These are phyloP conservation scores for Cucumis hystrix DNA, from an alignment of 306 rosid genomes.

Conservation along the genomic window DNA sequence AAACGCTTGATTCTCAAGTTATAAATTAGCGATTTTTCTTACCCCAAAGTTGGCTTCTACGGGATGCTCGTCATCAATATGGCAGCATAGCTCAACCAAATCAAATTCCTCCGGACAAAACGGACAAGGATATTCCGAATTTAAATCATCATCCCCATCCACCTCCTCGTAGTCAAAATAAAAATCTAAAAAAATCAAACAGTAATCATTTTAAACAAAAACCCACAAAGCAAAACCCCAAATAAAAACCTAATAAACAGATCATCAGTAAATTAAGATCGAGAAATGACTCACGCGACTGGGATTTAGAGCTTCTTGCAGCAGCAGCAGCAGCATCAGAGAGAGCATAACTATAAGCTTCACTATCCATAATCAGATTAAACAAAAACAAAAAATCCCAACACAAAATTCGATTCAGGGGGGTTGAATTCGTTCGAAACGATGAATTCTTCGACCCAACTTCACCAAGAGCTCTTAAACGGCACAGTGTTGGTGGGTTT, in stretches of 20 bases:
- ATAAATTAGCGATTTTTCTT: conserved; percentile 5
- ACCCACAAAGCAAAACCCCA: background rate
- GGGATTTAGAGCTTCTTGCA: conserved; percentile 35
- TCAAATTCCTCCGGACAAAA: conserved; percentile 57
- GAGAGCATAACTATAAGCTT: conserved; percentile 24
- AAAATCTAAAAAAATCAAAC: conserved; percentile 28
- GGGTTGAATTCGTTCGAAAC: background rate
- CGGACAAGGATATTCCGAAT: conserved; percentile 43
- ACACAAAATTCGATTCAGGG: conserved; percentile 4
- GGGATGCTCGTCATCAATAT: conserved; percentile 53
- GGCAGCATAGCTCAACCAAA: conserved; percentile 45
- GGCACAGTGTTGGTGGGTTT: background rate
- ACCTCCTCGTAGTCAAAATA: conserved; percentile 51
- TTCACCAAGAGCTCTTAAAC: background rate
- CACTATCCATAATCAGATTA: conserved; percentile 30
- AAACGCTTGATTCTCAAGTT: background rate
- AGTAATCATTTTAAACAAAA: background rate
- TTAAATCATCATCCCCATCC: conserved; percentile 38
- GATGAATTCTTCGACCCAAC: background rate
- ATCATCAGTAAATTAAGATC: background rate
- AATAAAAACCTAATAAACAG: background rate
- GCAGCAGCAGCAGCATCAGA: conserved; percentile 34
- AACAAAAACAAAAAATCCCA: background rate
- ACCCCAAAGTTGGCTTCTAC: conserved; percentile 47
- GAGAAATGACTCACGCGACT: conserved; percentile 28